Conservation (phyloP, 352 stramenopile species). For the Blastocystis sp. region DNA sequence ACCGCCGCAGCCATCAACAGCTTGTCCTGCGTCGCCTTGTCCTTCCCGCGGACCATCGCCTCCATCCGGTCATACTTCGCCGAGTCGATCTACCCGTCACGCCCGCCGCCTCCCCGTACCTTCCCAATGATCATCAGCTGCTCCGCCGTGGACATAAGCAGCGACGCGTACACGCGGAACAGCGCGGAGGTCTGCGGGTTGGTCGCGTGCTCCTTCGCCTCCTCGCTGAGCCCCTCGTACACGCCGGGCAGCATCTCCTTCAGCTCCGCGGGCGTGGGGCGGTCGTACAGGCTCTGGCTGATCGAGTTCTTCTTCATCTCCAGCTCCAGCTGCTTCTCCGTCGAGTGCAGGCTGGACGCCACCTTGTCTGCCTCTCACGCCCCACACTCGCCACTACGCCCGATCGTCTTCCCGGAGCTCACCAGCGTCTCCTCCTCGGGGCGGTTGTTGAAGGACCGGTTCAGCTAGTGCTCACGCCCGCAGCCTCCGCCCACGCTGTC, state of each 20-base stretch:
- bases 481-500: neutral
- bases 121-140: neutral
- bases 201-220: neutral
- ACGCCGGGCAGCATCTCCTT: constrained; percentile 16
- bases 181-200: neutral
- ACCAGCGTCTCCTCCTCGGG: constrained; percentile 2
- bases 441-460: neutral
- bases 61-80: neutral
- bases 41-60: neutral
- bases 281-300: neutral
- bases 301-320: constrained; percentile 8
- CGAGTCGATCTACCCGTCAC: constrained; percentile 4
- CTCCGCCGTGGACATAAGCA: neutral
- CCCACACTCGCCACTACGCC: neutral
- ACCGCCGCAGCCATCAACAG: neutral
- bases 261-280: neutral
- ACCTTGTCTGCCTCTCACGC: neutral
- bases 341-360: constrained; percentile 4
- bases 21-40: neutral
- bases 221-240: constrained; percentile 15
- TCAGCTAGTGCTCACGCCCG: neutral
- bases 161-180: constrained; percentile 1
- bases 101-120: neutral
- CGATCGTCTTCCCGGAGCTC: neutral
- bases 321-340: constrained; percentile 34